Base-by-base conservation (phyloP, 768 basidiomycete species). In the Lactarius tabidus region DNA sequence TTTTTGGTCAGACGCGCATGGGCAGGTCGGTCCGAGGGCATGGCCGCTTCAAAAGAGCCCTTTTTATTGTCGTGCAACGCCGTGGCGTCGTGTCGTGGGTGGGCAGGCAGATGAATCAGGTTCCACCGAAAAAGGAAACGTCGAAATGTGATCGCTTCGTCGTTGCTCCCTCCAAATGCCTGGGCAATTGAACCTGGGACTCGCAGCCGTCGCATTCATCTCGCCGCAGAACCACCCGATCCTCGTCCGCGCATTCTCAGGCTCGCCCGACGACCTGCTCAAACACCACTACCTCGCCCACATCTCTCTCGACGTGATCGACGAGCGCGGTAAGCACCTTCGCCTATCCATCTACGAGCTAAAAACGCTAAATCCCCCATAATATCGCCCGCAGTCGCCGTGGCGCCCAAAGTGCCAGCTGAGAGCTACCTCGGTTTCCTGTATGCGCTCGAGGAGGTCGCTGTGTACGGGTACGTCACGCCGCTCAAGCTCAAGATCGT, bases 241-340 rank as follows among this genome's bases (percentile, higher is more conserved):
- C 63, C 80, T 93, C 69, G 83, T 94, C 62, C 87, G 87, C 51
- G 85, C 88, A 5, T 91, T 91, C 73, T 77, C 80, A 35, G 82
- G 83, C 56, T 79, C 81, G 60, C 81, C 84, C 45, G 78, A 81
- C 35, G 81, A 84, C 66, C 81, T 83, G 62, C 80, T 94, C 68
- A 93, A 93, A 73, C 95, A 93, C 72, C 91, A 95, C 76, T 95
- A 94, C 69, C 86, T 94, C 62, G 92, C 93, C 0, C 93, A 96
- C 75, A 94, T 91, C 26, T 89, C 89, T 61, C 77, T 96, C 70
- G 93, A 96, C 75, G 89, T 94, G 62, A 86, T 96, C 70, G 94
- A 96, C 71, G 93, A 95, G 77, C 87, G 91, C 80, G 85, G 93
- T 93, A 71, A 77, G 86, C 74, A 64, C 64, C 57, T 55, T 59